Evolutionary conservation across 2,329 filamentous ascomycete genomes (phyloP).

Genomic region (Aspergillus tanneri): DNA sequence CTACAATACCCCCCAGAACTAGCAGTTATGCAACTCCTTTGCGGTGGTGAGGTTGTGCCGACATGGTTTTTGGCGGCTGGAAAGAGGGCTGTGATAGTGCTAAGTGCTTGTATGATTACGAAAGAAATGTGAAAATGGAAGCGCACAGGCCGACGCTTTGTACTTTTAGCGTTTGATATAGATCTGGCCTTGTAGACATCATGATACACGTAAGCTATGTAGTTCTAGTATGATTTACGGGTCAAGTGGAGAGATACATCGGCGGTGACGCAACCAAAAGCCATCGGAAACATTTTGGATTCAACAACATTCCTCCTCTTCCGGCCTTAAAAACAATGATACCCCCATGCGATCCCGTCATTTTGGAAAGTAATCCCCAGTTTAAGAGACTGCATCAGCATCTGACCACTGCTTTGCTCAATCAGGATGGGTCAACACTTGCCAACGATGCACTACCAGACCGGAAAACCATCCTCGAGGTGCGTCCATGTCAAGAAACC

Average conservation of each 20-base stretch:
- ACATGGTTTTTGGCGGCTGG: neutral
- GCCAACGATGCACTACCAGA: conserved; percentile 31
- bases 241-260: too few species aligned
- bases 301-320: neutral
- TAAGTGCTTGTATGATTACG: conserved; percentile 39
- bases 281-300: neutral
- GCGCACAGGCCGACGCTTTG: conserved; percentile 22
- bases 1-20: too few species aligned
- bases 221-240: too few species aligned
- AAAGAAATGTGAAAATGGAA: conserved; percentile 39
- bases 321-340: conserved; percentile 35
- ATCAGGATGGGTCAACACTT: conserved; percentile 43
- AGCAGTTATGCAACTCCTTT: neutral
- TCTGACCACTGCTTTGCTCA: conserved; percentile 38
- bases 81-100: conserved; percentile 12
- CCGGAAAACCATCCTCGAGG: conserved; percentile 32
- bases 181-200: too few species aligned
- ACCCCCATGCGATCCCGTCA: conserved; percentile 41
- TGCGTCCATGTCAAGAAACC: conserved; percentile 22
- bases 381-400: conserved; percentile 45
- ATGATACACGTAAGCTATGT: too few species aligned
- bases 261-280: conserved; percentile 3
- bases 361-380: conserved; percentile 42
- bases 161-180: conserved; percentile 17
- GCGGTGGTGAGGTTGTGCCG: neutral